phyloP scores from a whole-genome alignment of 2,329 filamentous ascomycete species.

The Xylaria sp. region DNA sequence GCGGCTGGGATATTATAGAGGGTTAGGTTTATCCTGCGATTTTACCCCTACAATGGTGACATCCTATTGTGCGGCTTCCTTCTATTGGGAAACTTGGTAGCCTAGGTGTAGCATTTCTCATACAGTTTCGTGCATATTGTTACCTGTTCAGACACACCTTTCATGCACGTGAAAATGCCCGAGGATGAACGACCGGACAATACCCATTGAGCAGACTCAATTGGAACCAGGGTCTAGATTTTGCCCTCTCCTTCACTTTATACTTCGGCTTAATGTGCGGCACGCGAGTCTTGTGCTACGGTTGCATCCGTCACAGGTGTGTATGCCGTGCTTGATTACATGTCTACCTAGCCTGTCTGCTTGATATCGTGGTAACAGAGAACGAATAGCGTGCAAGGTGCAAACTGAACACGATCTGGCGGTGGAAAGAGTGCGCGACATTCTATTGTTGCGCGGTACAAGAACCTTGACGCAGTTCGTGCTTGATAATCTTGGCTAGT shows the following conservation, averaged over 20 bases:
- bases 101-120: neutral
- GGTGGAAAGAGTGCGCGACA: neutral
- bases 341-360: neutral
- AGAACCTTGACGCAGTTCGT: neutral
- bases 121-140: neutral
- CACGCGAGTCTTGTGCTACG: conserved; percentile 4
- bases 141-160: neutral
- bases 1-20: too few relatives aligned
- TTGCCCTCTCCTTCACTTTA: neutral
- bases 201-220: too few relatives aligned
- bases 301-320: conserved; percentile 4
- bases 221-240: conserved; percentile 7
- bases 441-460: neutral
- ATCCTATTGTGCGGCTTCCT: neutral
- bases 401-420: neutral
- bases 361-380: neutral
- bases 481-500: neutral
- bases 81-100: neutral
- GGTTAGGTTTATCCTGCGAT: neutral
- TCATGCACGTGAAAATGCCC: conserved; percentile 17
- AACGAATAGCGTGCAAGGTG: neutral
- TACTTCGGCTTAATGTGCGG: neutral
- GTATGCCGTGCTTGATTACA: neutral
- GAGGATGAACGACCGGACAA: neutral
- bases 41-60: neutral